These are phyloP conservation scores for Trichoderma sp. DNA, from an alignment of 2,329 filamentous ascomycete species.

Conservation along the genomic window DNA sequence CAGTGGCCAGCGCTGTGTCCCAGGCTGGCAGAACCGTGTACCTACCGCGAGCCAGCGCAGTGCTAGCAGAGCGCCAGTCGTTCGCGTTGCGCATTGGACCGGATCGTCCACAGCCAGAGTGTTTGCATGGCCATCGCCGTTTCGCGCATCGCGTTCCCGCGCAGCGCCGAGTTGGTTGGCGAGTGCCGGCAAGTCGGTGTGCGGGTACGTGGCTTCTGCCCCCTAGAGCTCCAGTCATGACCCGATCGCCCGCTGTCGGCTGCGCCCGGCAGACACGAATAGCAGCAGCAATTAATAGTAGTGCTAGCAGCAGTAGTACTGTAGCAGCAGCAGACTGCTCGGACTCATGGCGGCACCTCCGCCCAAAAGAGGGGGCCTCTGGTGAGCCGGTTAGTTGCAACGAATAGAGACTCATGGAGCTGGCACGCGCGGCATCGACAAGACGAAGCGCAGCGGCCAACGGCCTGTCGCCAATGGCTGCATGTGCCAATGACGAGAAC, in stretches of 20 bases:
- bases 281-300: background rate
- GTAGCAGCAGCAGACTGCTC: background rate
- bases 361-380: conserved; percentile 11
- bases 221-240: conserved; percentile 7
- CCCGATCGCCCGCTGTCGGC: conserved; percentile 17
- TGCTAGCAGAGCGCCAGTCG: background rate
- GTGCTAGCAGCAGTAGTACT: background rate
- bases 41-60: background rate
- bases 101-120: background rate
- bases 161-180: background rate
- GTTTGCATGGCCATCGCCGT: background rate
- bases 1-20: background rate
- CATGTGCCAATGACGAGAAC: background rate
- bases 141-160: conserved; percentile 10
- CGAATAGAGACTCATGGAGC: conserved; percentile 25
- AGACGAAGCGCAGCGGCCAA: background rate
- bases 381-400: conserved; percentile 23
- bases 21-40: background rate
- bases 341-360: background rate
- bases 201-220: background rate
- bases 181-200: background rate
- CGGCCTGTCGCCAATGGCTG: background rate
- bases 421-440: conserved; percentile 23
- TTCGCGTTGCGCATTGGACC: background rate
- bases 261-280: conserved; percentile 1